Base-by-base conservation (phyloP, 306 rosid genomes). In the Herpetospermum pedunculosum region DNA sequence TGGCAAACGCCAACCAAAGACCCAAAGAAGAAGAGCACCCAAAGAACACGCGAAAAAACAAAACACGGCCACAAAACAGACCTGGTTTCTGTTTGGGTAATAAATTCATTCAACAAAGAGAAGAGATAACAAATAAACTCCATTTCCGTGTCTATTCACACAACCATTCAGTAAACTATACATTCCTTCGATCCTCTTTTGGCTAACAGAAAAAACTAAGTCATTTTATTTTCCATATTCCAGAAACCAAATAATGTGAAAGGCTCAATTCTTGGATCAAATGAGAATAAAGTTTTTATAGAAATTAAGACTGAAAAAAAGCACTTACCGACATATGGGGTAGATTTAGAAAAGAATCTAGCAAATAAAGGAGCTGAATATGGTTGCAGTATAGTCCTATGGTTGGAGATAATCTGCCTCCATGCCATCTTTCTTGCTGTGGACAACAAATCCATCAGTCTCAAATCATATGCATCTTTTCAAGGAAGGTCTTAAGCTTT, bases 381-480 rank as follows among this genome's bases (percentile, higher is more conserved):
- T 23, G 76, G 48, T 72, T 72, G 47, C 47, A 49, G 23, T 49
- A 19, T 72, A 9, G 75, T 30, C 62, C 75, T 32, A 44, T 30
- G 41, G 46, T 32, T 48, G 75, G 60, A 48, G 30, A 71, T 10
- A 32, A 72, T 70, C 59, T 78, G 85, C 75, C 83, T 78, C 87
- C 79, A 83, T 18, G 84, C 79, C 87, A 80, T 80, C 52, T 43
- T 76, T 68, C 47, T 6, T 48, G 63, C 71, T 63, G 68, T 43
- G 50, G 35, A 41, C 34, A 57, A 5, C 16, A 40, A 70, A 67
- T 13, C 72, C 34, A 67, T 67, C 60, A 72, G 64, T 32, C 48
- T 72, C 64, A 34, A 52, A 46, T 49, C 30, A 68, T 8, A 14
- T 64, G n/a, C 50, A 38, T 40, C 4, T 23, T 6, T 13, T n/a